phyloP scores from a whole-genome alignment of 2,329 filamentous ascomycete species.

The Alternaria sp. region DNA sequence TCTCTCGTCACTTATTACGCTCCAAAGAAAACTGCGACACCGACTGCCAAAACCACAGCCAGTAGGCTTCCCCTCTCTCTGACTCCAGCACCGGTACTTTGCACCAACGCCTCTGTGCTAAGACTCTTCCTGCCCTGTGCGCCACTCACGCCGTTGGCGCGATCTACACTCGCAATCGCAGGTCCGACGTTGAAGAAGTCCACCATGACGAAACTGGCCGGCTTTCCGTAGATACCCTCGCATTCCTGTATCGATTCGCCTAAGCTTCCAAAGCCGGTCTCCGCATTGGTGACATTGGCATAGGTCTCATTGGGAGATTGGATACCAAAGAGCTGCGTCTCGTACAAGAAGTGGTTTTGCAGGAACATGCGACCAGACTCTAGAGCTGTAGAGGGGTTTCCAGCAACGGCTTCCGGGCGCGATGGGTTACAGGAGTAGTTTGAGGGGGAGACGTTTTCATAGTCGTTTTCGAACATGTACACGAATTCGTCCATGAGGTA shows the following conservation, averaged over 20 bases:
- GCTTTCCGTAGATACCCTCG: slow-evolving; percentile 67
- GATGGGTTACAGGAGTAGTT: slow-evolving; percentile 78
- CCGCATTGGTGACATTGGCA: slow-evolving; percentile 71
- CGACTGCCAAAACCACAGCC: slow-evolving; percentile 43
- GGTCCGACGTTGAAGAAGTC: slow-evolving; percentile 81
- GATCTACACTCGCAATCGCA: slow-evolving; percentile 75
- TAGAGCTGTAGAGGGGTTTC: slow-evolving; percentile 59
- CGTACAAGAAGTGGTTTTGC: slow-evolving; percentile 83
- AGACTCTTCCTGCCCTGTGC: slow-evolving; percentile 37
- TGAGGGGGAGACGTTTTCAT: slow-evolving; percentile 66
- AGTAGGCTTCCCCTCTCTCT: slow-evolving; percentile 31
- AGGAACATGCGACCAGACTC: slow-evolving; percentile 70
- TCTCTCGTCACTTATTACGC: slow-evolving; percentile 17
- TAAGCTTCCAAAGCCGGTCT: slow-evolving; percentile 64
- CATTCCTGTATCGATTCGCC: slow-evolving; percentile 48
- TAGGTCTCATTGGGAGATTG: slow-evolving; percentile 56
- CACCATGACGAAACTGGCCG: slow-evolving; percentile 77
- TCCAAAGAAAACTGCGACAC: slow-evolving; percentile 40
- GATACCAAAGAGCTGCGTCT: slow-evolving; percentile 54
- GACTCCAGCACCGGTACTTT: slow-evolving; percentile 25
- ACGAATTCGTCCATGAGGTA: slow-evolving; percentile 71
- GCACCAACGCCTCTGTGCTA: slow-evolving; percentile 26
- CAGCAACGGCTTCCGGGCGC: slow-evolving; percentile 64
- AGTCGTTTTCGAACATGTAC: slow-evolving; percentile 77
- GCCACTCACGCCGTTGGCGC: slow-evolving; percentile 66